phyloP scores from a whole-genome alignment of 495 filamentous ascomycete species.

The Aspergillus olivimuriae region DNA sequence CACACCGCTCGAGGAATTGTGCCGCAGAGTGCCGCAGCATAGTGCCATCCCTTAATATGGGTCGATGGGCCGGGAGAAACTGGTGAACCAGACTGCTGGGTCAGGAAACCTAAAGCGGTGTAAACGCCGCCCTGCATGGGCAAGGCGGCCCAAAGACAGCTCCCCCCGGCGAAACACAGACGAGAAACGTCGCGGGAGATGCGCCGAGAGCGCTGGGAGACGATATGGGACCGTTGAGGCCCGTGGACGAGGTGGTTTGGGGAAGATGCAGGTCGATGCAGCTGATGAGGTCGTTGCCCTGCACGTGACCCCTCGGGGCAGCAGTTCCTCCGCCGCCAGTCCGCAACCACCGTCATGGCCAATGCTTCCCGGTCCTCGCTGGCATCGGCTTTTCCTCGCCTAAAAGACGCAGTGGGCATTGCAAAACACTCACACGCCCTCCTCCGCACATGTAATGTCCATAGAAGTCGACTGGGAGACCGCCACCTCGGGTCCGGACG shows the following conservation, averaged over 20 bases:
- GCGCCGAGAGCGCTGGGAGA: neutral
- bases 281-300: conserved; percentile 1
- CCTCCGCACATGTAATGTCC: conserved; percentile 64
- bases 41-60: conserved; percentile 13
- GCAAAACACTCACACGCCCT: neutral
- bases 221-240: neutral
- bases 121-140: conserved; percentile 9
- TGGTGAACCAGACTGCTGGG: conserved; percentile 22
- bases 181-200: neutral
- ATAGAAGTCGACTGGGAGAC: conserved; percentile 95
- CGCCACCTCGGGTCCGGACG: conserved; percentile 83
- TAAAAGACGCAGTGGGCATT: no score
- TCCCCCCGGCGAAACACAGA: neutral
- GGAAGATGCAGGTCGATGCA: neutral
- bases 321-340: no score
- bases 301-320: no score
- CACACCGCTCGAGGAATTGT: conserved; percentile 1
- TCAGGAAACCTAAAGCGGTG: conserved; percentile 22
- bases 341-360: no score
- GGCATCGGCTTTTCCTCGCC: no score
- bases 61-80: conserved; percentile 7
- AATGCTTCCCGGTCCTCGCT: no score
- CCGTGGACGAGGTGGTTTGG: neutral
- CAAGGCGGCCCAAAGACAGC: neutral
- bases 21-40: conserved; percentile 6